phyloP scores from a whole-genome alignment of 2,329 filamentous ascomycete species.

The Paraphoma sp. region DNA sequence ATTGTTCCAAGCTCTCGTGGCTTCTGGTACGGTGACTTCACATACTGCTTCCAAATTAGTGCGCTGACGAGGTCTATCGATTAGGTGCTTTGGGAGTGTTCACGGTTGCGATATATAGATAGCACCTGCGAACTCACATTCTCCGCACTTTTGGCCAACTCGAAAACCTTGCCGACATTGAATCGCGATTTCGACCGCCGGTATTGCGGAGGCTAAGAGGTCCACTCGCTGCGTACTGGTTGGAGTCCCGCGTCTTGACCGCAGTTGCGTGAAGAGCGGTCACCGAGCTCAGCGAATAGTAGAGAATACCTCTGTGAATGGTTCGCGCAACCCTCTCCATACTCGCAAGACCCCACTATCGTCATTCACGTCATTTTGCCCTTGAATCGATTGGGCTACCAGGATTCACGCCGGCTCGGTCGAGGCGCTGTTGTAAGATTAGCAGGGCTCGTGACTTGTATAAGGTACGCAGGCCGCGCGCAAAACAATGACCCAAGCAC shows the following conservation, averaged over 20 bases:
- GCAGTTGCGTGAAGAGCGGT: constrained; percentile 31
- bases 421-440: constrained; percentile 13
- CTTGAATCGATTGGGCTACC: constrained; percentile 4
- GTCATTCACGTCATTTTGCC: constrained; percentile 23
- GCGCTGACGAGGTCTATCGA: constrained; percentile 24
- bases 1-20: constrained; percentile 32
- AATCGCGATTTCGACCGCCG: constrained; percentile 1
- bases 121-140: constrained; percentile 16
- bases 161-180: constrained; percentile 8
- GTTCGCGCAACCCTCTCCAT: constrained; percentile 19
- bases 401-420: constrained; percentile 14
- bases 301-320: constrained; percentile 22
- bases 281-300: constrained; percentile 26
- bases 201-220: background rate
- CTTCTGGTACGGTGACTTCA: constrained; percentile 27
- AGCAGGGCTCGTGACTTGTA: constrained; percentile 2
- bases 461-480: constrained; percentile 9
- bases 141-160: constrained; percentile 18
- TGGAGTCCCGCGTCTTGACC: constrained; percentile 19
- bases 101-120: constrained; percentile 28
- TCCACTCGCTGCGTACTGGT: constrained; percentile 3
- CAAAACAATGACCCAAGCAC: constrained; percentile 21
- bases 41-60: constrained; percentile 17
- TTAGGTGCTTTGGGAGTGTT: constrained; percentile 17
- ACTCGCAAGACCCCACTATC: constrained; percentile 13